Percentiles rank a stretch among this genome's conserved stretches.
Evolutionary conservation across 23 red algal genomes (phyloP).

Genomic region (Gracilaria vermiculophylla): DNA sequence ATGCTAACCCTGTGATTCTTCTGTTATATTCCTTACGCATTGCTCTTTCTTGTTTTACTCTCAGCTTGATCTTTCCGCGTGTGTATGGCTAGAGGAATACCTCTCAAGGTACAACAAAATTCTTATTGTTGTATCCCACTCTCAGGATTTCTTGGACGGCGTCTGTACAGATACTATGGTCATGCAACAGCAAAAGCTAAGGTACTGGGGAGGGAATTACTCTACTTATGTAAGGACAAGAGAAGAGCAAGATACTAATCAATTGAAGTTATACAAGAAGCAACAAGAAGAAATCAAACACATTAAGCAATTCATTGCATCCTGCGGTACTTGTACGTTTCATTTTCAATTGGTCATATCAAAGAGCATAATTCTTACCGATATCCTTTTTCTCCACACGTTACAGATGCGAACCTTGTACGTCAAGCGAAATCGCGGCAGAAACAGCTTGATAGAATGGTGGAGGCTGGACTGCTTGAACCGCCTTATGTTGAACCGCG

Average conservation of each 20-base stretch:
- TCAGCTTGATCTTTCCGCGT: slow-evolving; percentile 80
- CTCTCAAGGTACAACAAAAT: slow-evolving; percentile 80
- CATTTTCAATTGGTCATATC: neutral
- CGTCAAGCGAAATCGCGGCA: slow-evolving; percentile 87
- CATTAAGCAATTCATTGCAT: slow-evolving; percentile 94
- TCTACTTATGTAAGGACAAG: slow-evolving; percentile 73
- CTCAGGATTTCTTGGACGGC: slow-evolving; percentile 87
- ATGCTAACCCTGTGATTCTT: neutral
- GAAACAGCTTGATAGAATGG: slow-evolving; percentile 92
- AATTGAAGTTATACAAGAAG: slow-evolving; percentile 81
- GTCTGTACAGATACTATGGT: slow-evolving; percentile 94
- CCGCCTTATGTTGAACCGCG: slow-evolving; percentile 72
- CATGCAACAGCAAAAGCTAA: slow-evolving; percentile 86
- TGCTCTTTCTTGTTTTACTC: neutral
- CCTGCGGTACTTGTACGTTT: slow-evolving; percentile 73
- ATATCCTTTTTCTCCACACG: neutral
- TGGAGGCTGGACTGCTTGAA: slow-evolving; percentile 79
- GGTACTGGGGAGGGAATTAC: slow-evolving; percentile 97
- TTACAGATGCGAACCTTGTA: slow-evolving; percentile 77
- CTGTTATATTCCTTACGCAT: neutral
- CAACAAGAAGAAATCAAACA: slow-evolving; percentile 87
- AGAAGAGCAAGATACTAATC: slow-evolving; percentile 87
- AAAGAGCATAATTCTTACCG: slow-evolving; percentile 2
- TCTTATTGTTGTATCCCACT: slow-evolving; percentile 92
- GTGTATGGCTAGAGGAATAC: slow-evolving; percentile 94